Conservation (phyloP, 2,329 filamentous ascomycete genomes). For the Lecanosticta acicola region DNA sequence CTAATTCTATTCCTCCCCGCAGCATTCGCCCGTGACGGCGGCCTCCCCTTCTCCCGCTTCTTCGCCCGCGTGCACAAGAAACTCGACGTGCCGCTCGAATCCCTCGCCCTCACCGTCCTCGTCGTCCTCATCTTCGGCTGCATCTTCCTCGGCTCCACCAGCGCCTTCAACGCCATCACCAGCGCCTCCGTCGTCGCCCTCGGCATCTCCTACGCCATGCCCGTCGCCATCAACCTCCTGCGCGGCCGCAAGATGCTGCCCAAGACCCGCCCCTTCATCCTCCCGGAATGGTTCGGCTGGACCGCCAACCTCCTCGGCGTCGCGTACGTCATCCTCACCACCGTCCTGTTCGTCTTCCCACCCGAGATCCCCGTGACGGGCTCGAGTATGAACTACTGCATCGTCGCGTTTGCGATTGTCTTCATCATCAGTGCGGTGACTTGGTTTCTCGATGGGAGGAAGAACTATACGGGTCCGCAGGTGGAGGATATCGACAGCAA, state of each 20-base stretch:
- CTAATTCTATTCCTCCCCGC: neutral
- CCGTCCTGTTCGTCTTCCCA: conserved; percentile 69
- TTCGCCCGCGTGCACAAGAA: conserved; percentile 33
- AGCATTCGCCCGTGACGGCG: conserved; percentile 35
- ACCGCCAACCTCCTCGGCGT: conserved; percentile 56
- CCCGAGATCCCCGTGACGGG: conserved; percentile 59
- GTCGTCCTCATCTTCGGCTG: conserved; percentile 33
- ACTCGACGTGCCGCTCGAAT: conserved; percentile 33
- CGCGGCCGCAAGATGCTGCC: conserved; percentile 62
- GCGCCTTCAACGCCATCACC: conserved; percentile 36
- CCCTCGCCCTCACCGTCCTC: conserved; percentile 29
- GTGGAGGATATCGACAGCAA: conserved; percentile 27
- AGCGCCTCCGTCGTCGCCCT: conserved; percentile 61
- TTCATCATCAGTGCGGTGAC: conserved; percentile 52
- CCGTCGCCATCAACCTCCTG: conserved; percentile 62
- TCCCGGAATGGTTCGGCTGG: conserved; percentile 55
- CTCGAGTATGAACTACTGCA: conserved; percentile 63
- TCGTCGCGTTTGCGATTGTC: conserved; percentile 54
- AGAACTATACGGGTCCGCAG: conserved; percentile 53
- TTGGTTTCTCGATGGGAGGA: conserved; percentile 56
- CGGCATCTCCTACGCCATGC: conserved; percentile 68
- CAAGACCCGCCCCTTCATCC: conserved; percentile 48
- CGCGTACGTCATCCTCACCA: conserved; percentile 63
- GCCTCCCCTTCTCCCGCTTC: conserved; percentile 31
- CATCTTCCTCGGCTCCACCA: conserved; percentile 35